Evolutionary conservation across 164 flowering plant species (phyloP), one percentile per base, ranked within the genome.

Genomic region (Stephania yunnanensis): DNA sequence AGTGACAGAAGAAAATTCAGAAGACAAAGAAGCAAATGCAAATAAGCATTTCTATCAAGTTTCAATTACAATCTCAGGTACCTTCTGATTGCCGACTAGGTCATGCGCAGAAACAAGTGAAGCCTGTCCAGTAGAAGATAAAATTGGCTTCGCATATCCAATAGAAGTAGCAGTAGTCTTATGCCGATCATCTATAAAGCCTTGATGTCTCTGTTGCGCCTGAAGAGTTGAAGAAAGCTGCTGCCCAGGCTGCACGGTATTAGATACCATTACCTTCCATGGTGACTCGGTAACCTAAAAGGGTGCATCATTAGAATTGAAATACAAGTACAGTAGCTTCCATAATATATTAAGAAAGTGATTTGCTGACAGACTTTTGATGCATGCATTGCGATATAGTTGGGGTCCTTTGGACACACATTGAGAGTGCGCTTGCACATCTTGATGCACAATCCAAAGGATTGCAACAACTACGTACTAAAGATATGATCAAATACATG

Each of bases 131-230:
- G 82, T 66, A 76, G 94, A 68, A 70, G 92, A 76, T 69, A 82
- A 11, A 79, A 76, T 80, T 50, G 90, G 89, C 77, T 91, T 92
- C 20, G 36, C 31, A 70, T 82, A 87, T 82, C 69, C 83, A 71
- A 81, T 73, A 70, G 87, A 74, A 69, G 77, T 65, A 66, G 78
- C 77, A 63, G 87, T 77, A 13, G 82, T 45, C 78, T 84, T 95
- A 58, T 78, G 87, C 76, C 88, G 84, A 53, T 92, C 98, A 73
- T 89, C 98, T 69, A 85, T 65, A 64, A 83, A 81, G 70, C 81
- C 83, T 73, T 84, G 89, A 65, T 82, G 85, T 81, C 90, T 88
- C 65, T 84, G 92, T 72, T 89, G 98, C 77, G 86, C 82, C 76
- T 84, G 91, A 6, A 84, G 79, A 7, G 90, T 71, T 70, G 91